Conservation (phyloP, 116 monocot genomes). For the Thalassia testudinum region DNA sequence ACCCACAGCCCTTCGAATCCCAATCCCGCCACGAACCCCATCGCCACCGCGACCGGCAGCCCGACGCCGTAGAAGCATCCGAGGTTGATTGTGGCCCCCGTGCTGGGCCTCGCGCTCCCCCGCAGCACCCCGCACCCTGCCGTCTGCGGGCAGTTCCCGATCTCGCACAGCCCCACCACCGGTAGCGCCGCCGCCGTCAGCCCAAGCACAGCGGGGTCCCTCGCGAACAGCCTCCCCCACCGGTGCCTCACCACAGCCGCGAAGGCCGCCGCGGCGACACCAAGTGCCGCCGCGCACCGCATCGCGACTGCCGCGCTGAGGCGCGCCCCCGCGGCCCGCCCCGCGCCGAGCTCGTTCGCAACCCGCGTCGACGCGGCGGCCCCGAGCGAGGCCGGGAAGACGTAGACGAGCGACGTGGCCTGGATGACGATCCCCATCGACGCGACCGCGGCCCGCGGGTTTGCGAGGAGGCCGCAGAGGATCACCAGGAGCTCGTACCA, state of each 20-base stretch:
- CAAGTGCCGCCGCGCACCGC: constrained; percentile 22
- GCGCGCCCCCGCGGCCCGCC: constrained; percentile 35
- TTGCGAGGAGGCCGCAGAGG: constrained; percentile 48
- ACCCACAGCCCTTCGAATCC: constrained; percentile 72
- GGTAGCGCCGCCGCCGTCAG: constrained; percentile 63
- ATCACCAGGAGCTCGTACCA: constrained; percentile 94
- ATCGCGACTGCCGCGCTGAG: constrained; percentile 22
- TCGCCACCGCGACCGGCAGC: constrained; percentile 45
- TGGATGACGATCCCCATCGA: constrained; percentile 93
- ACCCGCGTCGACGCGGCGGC: constrained; percentile 64
- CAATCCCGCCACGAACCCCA: constrained; percentile 37
- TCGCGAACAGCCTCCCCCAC: constrained; percentile 65
- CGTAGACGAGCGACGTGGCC: constrained; percentile 76
- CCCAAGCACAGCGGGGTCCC: constrained; percentile 35
- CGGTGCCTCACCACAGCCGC: constrained; percentile 33
- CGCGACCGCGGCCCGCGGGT: constrained; percentile 53
- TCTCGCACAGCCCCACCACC: constrained; percentile 70
- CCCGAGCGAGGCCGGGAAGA: constrained; percentile 72
- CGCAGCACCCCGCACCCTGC: constrained; percentile 73
- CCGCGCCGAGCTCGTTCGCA: constrained; percentile 63
- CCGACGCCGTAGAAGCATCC: constrained; percentile 74
- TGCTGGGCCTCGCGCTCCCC: constrained; percentile 56
- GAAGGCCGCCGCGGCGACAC: constrained; percentile 40
- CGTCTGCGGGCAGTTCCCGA: constrained; percentile 92
- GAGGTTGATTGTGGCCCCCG: constrained; percentile 64